phyloP scores from a whole-genome alignment of 2,329 filamentous ascomycete species.

The Aspergillus costaricaensis region DNA sequence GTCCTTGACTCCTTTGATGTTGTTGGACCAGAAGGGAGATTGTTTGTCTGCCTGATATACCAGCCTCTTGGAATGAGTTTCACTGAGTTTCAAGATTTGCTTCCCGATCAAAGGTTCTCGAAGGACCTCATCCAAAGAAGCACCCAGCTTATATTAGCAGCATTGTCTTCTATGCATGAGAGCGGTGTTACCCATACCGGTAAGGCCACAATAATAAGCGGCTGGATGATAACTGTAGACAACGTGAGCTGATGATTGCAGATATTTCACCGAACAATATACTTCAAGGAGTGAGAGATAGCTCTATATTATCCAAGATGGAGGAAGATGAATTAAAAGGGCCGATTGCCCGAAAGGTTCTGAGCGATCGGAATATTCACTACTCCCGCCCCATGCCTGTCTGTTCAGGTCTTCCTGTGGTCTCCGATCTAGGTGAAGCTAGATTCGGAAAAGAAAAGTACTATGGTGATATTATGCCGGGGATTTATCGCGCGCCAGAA shows the following conservation, averaged over 20 bases:
- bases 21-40: conserved; percentile 18
- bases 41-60: conserved; percentile 29
- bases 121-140: conserved; percentile 23
- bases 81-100: conserved; percentile 18
- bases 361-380: conserved; percentile 33
- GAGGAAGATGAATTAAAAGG: conserved; percentile 30
- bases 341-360: conserved; percentile 33
- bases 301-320: conserved; percentile 27
- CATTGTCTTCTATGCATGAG: conserved; percentile 29
- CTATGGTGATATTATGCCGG: conserved; percentile 29
- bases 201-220: conserved; percentile 5
- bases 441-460: conserved; percentile 19
- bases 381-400: conserved; percentile 25
- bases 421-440: conserved; percentile 35
- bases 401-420: conserved; percentile 21
- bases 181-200: conserved; percentile 30
- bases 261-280: conserved; percentile 38
- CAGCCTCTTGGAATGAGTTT: conserved; percentile 26
- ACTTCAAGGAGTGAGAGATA: conserved; percentile 30
- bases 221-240: no score
- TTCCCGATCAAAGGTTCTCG: conserved; percentile 13
- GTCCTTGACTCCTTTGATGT: conserved; percentile 34
- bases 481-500: conserved; percentile 34
- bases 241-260: conserved; percentile 12
- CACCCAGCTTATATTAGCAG: conserved; percentile 21